These are phyloP conservation scores for Suillus lakei DNA, from an alignment of 768 basidiomycete genomes.

Conservation along the genomic window DNA sequence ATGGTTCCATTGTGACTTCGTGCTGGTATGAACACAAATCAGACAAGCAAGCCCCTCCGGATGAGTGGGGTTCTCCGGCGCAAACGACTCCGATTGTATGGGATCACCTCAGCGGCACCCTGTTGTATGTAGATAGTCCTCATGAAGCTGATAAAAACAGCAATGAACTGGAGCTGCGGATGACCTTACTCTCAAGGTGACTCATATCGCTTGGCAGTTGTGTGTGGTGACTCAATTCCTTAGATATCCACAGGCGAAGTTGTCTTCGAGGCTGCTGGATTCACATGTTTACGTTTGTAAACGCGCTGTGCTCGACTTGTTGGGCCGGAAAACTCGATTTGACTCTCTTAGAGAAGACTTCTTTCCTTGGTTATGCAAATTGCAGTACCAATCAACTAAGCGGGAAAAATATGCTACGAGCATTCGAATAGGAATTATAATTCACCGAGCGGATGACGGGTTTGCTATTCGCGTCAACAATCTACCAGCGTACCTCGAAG, in stretches of 20 bases:
- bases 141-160: conserved; percentile 69
- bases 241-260: conserved; percentile 73
- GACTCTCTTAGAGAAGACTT: conserved; percentile 91
- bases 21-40: conserved; percentile 65
- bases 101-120: conserved; percentile 66
- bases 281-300: conserved; percentile 93
- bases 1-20: conserved; percentile 65
- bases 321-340: conserved; percentile 69
- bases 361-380: conserved; percentile 89
- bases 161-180: conserved; percentile 75
- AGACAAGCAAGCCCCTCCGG: conserved; percentile 59
- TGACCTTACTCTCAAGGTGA: conserved; percentile 74
- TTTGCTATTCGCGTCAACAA: conserved; percentile 78
- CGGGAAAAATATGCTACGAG: conserved; percentile 62
- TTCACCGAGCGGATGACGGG: conserved; percentile 58
- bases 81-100: conserved; percentile 62
- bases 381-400: conserved; percentile 73
- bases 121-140: conserved; percentile 74
- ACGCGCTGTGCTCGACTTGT: conserved; percentile 69
- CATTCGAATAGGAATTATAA: conserved; percentile 66
- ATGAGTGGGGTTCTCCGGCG: conserved; percentile 67
- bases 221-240: conserved; percentile 1
- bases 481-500: conserved; percentile 74
- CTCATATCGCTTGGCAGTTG: conserved; percentile 14
- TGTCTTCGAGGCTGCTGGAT: conserved; percentile 75